phyloP scores from a whole-genome alignment of 192 early-diverging fungal species.

The Backusella mclennaniae region DNA sequence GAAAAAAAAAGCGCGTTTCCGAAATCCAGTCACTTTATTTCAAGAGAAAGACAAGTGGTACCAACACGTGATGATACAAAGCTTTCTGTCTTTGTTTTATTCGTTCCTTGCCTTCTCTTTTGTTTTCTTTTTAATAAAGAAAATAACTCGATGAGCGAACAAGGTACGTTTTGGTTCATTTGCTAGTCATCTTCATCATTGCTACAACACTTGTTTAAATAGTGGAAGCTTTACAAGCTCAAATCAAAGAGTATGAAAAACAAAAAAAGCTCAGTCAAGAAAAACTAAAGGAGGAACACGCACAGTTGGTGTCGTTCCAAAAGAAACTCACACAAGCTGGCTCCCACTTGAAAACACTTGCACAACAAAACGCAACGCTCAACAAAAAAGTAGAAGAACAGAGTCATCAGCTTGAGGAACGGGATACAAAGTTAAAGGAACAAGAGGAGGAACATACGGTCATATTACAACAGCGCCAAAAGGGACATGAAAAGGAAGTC shows the following conservation, averaged over 20 bases:
- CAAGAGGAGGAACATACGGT: not conserved
- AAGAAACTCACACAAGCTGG: constrained; percentile 36
- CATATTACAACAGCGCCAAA: not conserved
- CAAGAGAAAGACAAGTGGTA: not conserved
- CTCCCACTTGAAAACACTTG: constrained; percentile 33
- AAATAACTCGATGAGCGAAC: not conserved
- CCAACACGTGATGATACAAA: not conserved
- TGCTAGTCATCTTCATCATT: not conserved
- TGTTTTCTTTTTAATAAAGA: not conserved
- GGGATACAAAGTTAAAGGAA: not conserved
- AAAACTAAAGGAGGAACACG: constrained; percentile 12
- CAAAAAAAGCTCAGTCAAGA: not conserved
- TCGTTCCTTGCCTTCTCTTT: too few species aligned
- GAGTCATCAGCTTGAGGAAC: not conserved
- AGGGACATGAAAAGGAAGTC: not conserved
- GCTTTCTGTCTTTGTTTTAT: not conserved
- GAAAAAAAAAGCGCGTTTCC: constrained; percentile 8
- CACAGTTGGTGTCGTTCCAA: constrained; percentile 8
- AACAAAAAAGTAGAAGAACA: not conserved
- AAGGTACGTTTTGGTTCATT: not conserved
- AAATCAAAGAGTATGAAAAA: constrained; percentile 10
- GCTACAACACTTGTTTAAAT: not conserved
- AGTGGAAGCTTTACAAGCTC: not conserved
- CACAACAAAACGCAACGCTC: constrained; percentile 19
- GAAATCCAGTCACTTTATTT: not conserved